Percentiles rank a stretch among this genome's conserved stretches.
These are phyloP conservation scores for Scytalidium lignicola DNA, from an alignment of 2,329 filamentous ascomycete species.

Conservation along the genomic window DNA sequence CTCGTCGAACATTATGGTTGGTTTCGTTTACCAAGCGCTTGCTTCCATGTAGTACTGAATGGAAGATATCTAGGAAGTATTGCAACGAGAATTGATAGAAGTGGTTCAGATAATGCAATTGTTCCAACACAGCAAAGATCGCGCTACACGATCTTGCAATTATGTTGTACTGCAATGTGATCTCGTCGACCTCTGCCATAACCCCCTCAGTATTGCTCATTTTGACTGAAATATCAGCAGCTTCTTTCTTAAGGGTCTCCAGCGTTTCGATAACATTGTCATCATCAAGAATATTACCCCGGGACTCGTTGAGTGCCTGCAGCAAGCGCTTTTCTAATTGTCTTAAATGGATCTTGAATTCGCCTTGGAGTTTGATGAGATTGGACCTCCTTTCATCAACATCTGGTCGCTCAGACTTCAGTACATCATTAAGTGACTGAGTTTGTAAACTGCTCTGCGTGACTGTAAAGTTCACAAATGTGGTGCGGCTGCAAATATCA, in stretches of 20 bases:
- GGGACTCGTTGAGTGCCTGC: constrained; percentile 93
- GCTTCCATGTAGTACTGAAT: constrained; percentile 79
- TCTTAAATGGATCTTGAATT: constrained; percentile 97
- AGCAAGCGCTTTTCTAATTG: constrained; percentile 91
- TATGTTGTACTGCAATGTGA: constrained; percentile 89
- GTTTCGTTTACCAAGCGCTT: constrained; percentile 64
- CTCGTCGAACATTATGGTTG: constrained; percentile 73
- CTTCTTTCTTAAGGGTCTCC: constrained; percentile 96
- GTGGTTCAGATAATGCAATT: constrained; percentile 96
- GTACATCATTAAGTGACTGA: constrained; percentile 92
- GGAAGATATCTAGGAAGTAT: constrained; percentile 98
- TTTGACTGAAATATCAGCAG: constrained; percentile 91
- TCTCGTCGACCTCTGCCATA: constrained; percentile 95
- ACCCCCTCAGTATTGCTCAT: constrained; percentile 96
- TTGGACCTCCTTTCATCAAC: constrained; percentile 95
- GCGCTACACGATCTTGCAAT: constrained; percentile 94
- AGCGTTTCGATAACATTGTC: constrained; percentile 97
- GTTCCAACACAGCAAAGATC: constrained; percentile 93
- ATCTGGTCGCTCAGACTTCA: constrained; percentile 95
- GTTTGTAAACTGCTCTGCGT: constrained; percentile 98
- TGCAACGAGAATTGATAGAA: constrained; percentile 99
- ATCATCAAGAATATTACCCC: constrained; percentile 96
- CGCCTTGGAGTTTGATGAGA: constrained; percentile 96
- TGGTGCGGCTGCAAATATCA: constrained; percentile 96
- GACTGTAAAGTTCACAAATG: constrained; percentile 98